These are phyloP conservation scores for Saccharum spontaneum DNA, from an alignment of 176 grass and related monocot species.

Conservation along the genomic window DNA sequence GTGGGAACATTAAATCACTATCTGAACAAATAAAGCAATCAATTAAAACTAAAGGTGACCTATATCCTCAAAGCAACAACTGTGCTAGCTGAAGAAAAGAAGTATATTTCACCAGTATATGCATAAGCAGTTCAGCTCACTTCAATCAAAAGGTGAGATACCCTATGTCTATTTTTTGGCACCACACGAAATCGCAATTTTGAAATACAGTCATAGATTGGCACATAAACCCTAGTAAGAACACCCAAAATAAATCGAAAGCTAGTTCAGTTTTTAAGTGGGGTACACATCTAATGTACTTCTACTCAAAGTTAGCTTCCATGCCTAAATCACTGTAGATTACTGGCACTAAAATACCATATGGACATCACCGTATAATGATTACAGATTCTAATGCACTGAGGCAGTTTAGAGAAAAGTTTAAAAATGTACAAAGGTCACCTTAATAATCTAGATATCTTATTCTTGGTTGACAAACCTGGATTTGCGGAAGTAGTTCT, in stretches of 20 bases:
- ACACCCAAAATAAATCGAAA: slow-evolving; percentile 25
- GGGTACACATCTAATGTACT: neutral
- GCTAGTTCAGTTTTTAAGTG: neutral
- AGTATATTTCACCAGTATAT: slow-evolving; percentile 20
- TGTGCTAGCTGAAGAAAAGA: slow-evolving; percentile 22
- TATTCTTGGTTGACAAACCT: slow-evolving; percentile 50
- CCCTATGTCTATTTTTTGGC: neutral
- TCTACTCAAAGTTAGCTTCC: slow-evolving; percentile 15
- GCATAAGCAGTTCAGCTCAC: neutral
- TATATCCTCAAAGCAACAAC: neutral
- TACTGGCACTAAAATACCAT: slow-evolving; percentile 5
- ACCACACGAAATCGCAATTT: neutral
- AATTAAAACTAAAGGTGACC: neutral
- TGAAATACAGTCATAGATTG: slow-evolving; percentile 4
- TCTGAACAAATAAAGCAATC: neutral
- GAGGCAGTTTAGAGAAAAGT: neutral
- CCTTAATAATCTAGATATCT: slow-evolving; percentile 16
- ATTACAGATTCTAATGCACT: slow-evolving; percentile 13
- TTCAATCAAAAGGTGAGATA: slow-evolving; percentile 4
- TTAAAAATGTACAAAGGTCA: neutral
- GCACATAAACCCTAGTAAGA: slow-evolving; percentile 6
- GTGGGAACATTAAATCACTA: neutral
- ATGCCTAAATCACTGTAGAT: neutral
- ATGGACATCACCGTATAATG: neutral
- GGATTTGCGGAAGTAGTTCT: slow-evolving; percentile 88